Evolutionary conservation across 2,329 filamentous ascomycete genomes (phyloP), one percentile per base, ranked within the genome.

Genomic region (Trichoderma sp.): DNA sequence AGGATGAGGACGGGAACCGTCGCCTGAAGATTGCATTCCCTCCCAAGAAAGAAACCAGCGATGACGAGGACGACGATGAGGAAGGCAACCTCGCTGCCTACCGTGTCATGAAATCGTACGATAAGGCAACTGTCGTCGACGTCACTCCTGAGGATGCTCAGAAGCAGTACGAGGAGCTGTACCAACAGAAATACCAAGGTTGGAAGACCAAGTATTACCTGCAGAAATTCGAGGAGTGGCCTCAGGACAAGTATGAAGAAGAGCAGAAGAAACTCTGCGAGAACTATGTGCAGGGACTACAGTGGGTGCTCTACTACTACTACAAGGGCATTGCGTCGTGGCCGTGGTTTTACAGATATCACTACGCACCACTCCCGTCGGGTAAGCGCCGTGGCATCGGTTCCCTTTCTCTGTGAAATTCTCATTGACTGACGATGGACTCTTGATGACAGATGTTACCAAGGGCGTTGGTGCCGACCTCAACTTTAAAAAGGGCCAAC

Each of bases 231-330:
- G 79, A 89, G 34, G 90, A 90, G 61, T 99, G 94, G 93, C 87
- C 89, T 17, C 82, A 90, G 12, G 89, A 92, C 55, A 90, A 92
- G 71, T 89, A 94, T 69, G 87, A 80, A 19, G 72, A 87, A 47
- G 92, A 96, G 76, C 83, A 98, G 74, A 88, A 83, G 62, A 89
- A 90, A 69, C 82, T 99, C 67, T 90, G 92, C 28, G 93, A 98
- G 78, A 99, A 98, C 78, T 99, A 99, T 72, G 93, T 99, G 7
- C 92, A 99, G 78, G 95, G 95, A 67, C 80, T 99, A 67, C 95
- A 99, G 76, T 99, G 95, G 96, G 95, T 99, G 50, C 82, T 99
- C 57, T 97, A 90, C 78, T 99, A 99, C 81, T 99, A 99, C 78
- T 99, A 99, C 79, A 89, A 90, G 62, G 95, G 95, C 68, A 95